Evolutionary conservation across 176 grass and related monocot species (phyloP).

Genomic region (Raddia distichophylla): DNA sequence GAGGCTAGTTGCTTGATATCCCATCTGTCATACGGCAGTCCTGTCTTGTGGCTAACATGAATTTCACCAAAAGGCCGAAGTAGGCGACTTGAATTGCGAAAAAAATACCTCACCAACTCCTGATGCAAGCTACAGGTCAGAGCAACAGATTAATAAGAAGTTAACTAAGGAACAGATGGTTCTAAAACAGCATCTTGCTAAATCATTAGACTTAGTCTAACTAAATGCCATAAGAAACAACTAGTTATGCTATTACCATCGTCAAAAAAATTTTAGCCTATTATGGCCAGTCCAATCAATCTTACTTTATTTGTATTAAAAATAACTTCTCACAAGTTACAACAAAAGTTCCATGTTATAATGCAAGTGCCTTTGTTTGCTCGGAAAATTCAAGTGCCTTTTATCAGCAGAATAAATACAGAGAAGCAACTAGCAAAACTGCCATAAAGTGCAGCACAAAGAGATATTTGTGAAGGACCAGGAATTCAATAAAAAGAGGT

Average conservation of each 20-base stretch:
- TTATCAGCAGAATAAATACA: background rate
- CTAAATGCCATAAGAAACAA: conserved; percentile 15
- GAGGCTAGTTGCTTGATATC: conserved; percentile 46
- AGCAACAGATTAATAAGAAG: conserved; percentile 4
- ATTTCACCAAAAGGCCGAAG: conserved; percentile 57
- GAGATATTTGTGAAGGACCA: background rate
- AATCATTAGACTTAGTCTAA: background rate
- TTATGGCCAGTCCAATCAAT: background rate
- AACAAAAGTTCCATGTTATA: background rate
- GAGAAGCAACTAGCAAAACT: conserved; percentile 4
- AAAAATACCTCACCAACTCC: conserved; percentile 39
- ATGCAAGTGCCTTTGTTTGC: background rate
- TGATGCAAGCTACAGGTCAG: conserved; percentile 52
- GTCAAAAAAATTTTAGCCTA: background rate
- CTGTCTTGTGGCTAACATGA: conserved; percentile 66
- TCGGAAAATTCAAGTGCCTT: background rate
- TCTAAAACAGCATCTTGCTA: background rate
- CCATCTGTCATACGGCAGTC: conserved; percentile 41
- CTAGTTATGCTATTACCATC: background rate
- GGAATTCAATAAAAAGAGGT: background rate
- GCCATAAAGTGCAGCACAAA: conserved; percentile 3
- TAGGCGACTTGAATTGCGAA: conserved; percentile 44
- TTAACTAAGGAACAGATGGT: background rate
- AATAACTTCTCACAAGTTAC: background rate
- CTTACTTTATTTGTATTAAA: background rate